Evolutionary conservation across 192 early-diverging fungal genomes (phyloP).

Genomic region (Chytriomyces sp.): DNA sequence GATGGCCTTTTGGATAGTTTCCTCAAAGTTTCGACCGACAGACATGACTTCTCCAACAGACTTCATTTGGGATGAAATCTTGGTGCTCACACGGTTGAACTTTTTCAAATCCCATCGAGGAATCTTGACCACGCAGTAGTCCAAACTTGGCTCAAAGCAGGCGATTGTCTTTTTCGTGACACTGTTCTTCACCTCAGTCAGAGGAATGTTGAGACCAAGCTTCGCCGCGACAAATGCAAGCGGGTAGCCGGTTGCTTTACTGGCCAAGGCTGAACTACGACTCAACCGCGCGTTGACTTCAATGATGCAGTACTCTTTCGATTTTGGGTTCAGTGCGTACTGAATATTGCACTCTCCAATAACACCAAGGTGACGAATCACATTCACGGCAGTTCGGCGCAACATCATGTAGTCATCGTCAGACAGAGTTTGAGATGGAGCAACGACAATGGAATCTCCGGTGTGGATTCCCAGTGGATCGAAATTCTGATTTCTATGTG

Average conservation of each 20-base stretch:
- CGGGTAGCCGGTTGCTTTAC: conserved; percentile 98
- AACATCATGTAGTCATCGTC: conserved; percentile 99
- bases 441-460: conserved; percentile 99
- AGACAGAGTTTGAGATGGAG: conserved; percentile 94
- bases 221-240: conserved; percentile 98
- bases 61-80: conserved; percentile 94
- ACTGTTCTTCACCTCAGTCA: conserved; percentile 91
- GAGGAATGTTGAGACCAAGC: conserved; percentile 88
- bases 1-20: conserved; percentile 97
- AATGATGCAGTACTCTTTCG: conserved; percentile 96
- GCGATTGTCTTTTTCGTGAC: conserved; percentile 96
- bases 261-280: conserved; percentile 90
- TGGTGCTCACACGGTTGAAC: conserved; percentile 90
- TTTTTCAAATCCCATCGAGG: conserved; percentile 88
- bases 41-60: conserved; percentile 98
- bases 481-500: conserved; percentile 95
- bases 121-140: conserved; percentile 76
- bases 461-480: conserved; percentile 99
- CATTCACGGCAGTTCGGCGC: conserved; percentile 91
- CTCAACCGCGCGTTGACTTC: conserved; percentile 98
- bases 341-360: conserved; percentile 99
- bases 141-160: conserved; percentile 96
- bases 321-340: conserved; percentile 94
- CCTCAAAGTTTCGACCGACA: conserved; percentile 95
- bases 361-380: conserved; percentile 96